phyloP scores from a whole-genome alignment of 805 yeast genomes.

The Monosporozyma unispora region DNA sequence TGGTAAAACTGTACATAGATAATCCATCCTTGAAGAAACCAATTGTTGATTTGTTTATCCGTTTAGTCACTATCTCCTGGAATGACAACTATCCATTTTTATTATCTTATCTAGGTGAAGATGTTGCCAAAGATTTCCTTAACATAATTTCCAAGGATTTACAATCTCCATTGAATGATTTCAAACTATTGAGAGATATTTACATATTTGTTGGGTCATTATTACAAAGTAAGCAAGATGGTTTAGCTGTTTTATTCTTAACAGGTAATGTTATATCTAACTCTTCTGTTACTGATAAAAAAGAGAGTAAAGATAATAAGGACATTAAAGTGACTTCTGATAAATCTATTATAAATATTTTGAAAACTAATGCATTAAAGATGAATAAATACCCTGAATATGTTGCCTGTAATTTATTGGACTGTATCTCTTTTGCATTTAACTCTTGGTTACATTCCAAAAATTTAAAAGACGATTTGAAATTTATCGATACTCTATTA shows the following conservation, averaged over 20 bases:
- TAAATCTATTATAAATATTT: slow-evolving; percentile 42
- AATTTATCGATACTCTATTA: slow-evolving; percentile 29
- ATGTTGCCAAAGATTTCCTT: slow-evolving; percentile 49
- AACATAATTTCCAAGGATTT: slow-evolving; percentile 54
- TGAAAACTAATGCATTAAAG: slow-evolving; percentile 47
- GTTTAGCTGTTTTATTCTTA: slow-evolving; percentile 59
- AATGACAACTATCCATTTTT: slow-evolving; percentile 62
- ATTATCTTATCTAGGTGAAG: slow-evolving; percentile 69
- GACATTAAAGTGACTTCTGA: slow-evolving; percentile 4
- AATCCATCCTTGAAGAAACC: slow-evolving; percentile 38
- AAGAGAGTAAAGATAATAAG: slow-evolving; percentile 8
- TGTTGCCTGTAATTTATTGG: slow-evolving; percentile 59
- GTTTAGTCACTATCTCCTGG: slow-evolving; percentile 50
- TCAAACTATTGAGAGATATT: slow-evolving; percentile 42
- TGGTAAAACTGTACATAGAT: slow-evolving; percentile 48
- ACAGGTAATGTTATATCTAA: slow-evolving; percentile 41
- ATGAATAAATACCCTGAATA: slow-evolving; percentile 49
- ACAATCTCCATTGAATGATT: slow-evolving; percentile 45
- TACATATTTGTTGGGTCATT: slow-evolving; percentile 61
- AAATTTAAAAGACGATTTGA: slow-evolving; percentile 40
- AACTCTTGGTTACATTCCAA: slow-evolving; percentile 68
- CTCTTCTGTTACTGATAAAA: slow-evolving; percentile 5
- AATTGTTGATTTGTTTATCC: slow-evolving; percentile 48
- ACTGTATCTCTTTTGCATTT: slow-evolving; percentile 64
- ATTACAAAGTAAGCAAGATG: slow-evolving; percentile 67